These are phyloP conservation scores for Hyphopichia buzzinii DNA, from an alignment of 1,139 yeast species.

Conservation along the genomic window DNA sequence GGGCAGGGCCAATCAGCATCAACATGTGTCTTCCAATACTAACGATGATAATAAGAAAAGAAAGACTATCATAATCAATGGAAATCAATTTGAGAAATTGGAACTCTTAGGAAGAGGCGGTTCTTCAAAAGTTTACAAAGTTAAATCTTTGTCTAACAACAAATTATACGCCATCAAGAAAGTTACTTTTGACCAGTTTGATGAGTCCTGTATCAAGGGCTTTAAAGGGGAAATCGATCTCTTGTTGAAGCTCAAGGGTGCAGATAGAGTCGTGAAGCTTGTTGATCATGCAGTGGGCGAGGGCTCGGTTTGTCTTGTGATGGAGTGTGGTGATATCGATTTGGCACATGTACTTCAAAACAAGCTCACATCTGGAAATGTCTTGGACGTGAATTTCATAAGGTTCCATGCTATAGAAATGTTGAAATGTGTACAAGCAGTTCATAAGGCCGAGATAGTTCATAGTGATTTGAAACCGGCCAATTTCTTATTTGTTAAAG, in stretches of 20 bases:
- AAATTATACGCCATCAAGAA: constrained; percentile 77
- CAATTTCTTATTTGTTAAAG: constrained; percentile 83
- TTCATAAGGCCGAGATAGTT: constrained; percentile 83
- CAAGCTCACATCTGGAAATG: constrained; percentile 40
- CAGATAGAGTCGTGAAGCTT: constrained; percentile 74
- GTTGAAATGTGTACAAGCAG: constrained; percentile 80
- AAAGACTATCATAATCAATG: constrained; percentile 47
- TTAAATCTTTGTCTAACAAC: constrained; percentile 50
- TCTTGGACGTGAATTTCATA: constrained; percentile 75
- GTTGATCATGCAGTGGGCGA: constrained; percentile 70
- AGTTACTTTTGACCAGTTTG: constrained; percentile 79
- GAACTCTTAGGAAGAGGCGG: constrained; percentile 92
- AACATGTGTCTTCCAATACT: constrained; percentile 9
- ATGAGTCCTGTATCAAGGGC: constrained; percentile 67
- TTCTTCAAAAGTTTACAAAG: constrained; percentile 87
- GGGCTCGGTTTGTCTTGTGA: constrained; percentile 66
- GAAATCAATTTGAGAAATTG: constrained; percentile 64
- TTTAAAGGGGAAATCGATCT: constrained; percentile 90
- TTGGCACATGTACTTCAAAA: constrained; percentile 76
- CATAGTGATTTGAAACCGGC: constrained; percentile 97
- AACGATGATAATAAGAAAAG: constrained; percentile 19
- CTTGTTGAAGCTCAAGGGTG: constrained; percentile 55
- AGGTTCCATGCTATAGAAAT: constrained; percentile 80
- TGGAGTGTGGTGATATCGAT: constrained; percentile 97
- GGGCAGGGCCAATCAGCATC: constrained; percentile 12